Percentiles rank a stretch among this genome's conserved stretches.
Evolutionary conservation across 2,329 filamentous ascomycete genomes (phyloP).

Genomic region (Epichloe typhina): DNA sequence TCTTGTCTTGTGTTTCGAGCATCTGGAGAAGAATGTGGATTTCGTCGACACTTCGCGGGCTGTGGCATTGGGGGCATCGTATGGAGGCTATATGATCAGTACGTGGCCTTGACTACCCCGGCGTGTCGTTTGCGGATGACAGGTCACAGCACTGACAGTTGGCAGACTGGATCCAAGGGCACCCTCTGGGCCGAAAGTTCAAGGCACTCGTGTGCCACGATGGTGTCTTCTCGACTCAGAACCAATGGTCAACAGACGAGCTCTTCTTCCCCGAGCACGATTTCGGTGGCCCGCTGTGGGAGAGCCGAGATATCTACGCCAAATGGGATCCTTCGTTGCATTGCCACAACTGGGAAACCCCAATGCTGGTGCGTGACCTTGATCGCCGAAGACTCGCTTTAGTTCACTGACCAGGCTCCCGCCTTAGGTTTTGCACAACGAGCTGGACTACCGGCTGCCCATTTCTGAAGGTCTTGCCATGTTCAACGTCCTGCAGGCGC

Average conservation of each 20-base stretch:
- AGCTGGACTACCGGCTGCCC: conserved; percentile 77
- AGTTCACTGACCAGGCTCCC: background rate
- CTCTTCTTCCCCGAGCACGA: conserved; percentile 60
- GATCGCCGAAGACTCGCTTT: background rate
- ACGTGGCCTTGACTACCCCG: conserved; percentile 12
- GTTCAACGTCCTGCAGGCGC: conserved; percentile 73
- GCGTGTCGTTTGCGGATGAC: too few species aligned
- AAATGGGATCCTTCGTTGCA: conserved; percentile 56
- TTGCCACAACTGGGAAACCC: conserved; percentile 65
- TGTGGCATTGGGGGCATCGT: conserved; percentile 63
- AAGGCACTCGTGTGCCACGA: conserved; percentile 83
- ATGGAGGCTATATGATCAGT: conserved; percentile 67
- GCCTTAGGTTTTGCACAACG: conserved; percentile 60
- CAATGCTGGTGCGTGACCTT: conserved; percentile 50
- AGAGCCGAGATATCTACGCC: conserved; percentile 49
- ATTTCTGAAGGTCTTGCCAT: conserved; percentile 74
- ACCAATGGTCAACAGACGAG: conserved; percentile 52
- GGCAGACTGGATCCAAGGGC: conserved; percentile 77
- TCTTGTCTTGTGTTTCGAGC: conserved; percentile 64
- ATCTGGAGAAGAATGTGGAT: conserved; percentile 50
- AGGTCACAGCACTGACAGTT: conserved; percentile 14
- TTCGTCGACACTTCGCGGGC: conserved; percentile 58
- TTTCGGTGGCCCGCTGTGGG: conserved; percentile 49
- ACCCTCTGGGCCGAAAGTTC: conserved; percentile 69
- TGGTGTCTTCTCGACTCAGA: conserved; percentile 63